Evolutionary conservation across 495 filamentous ascomycete species (phyloP), one percentile per base, ranked within the genome.

Genomic region (Aspergillus ellipticus): DNA sequence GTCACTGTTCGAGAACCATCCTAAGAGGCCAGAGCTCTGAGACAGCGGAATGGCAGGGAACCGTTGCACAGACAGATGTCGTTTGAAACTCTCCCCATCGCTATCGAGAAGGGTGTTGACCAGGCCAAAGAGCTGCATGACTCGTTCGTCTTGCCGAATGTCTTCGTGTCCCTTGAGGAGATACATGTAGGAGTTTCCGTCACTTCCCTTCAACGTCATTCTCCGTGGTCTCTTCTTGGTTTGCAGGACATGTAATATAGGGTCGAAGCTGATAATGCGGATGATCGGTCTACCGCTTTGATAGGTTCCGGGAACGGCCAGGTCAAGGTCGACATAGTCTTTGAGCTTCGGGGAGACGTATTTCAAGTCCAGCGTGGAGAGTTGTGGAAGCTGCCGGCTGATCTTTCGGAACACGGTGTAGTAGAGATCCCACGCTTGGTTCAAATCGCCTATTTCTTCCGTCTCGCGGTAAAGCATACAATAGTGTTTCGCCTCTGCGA

Each of bases 1-100:
- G 66, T 99, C 94, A 67, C 89, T 95, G 74, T 99, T 96, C 7
- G 88, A 92, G n/a, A 99, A 93, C 89, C 91, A 99, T 43, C 94
- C 92, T 13, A 97, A 74, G 0, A 97, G 79, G 74, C 94, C 94
- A 37, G 95, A 97, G 63, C 89, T 92, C 55, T 97, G 95, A 6
- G 95, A 97, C 45, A 99, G 76, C 0, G 94, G 94, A 61, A 97
- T 96, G 22, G 91, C 94, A 0, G 94, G 87, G 72, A 93, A 97
- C 65, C 89, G 84, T 60, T 97, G 92, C 56, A 99, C 96, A 54
- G 90, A 94, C 37, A 99, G 79, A 69, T 99, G 94, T 3, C 94
- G 85, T 73, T 97, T 97, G 76, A 95, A 96, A 61, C 86, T 96
- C 68, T 99, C 95, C 6, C 89, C 86, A 68, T 99, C 95, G 55